Evolutionary conservation across 2,329 filamentous ascomycete genomes (phyloP), one percentile per base, ranked within the genome.

Genomic region (Aspergillus intermedius): DNA sequence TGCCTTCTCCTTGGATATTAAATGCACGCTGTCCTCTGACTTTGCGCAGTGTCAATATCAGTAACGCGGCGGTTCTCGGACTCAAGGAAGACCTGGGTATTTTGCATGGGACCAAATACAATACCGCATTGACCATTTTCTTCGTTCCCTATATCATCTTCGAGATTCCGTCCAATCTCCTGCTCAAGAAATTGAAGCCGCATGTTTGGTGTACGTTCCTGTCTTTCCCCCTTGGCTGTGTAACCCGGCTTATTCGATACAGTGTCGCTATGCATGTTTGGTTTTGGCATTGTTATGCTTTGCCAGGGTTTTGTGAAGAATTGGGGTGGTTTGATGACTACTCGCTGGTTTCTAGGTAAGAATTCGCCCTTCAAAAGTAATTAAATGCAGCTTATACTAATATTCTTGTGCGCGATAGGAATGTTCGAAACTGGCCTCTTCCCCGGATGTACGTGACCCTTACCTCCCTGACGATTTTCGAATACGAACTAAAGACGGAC

Each of bases 201-300:
- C 78, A 84, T 53, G 70, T 87, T 43, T 89, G 84, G 87, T 75
- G 71, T 74, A 64, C 46, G 70, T 64, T 46, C 4, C 44, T 32
- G 39, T 28, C 15, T 30, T 10, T 32, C 5, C 46, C 32, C 10
- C 13, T 35, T 28, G 17, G 25, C 8, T 35, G 6, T 13, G 25
- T 30, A 30, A 19, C 30, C 28, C 48, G 35, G 40, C 40, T 45
- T 21, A 45, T 47, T 44, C 9, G 8, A 44, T 43, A 4, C 48
- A 74, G 71, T 95, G 21, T 83, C 85, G 3, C 64, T 81, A 46
- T 95, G 91, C 72, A 95, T 95, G 86, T 86, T 91, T 55, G 72
- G 81, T 49, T 96, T 95, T 57, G 87, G 88, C 8, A 72, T 94
- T 19, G 79, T 84, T 41, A 88, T 86, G 17, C 75, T 87, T 34